phyloP scores from a whole-genome alignment of 306 rosid genomes.

The Sicyos edulis region DNA sequence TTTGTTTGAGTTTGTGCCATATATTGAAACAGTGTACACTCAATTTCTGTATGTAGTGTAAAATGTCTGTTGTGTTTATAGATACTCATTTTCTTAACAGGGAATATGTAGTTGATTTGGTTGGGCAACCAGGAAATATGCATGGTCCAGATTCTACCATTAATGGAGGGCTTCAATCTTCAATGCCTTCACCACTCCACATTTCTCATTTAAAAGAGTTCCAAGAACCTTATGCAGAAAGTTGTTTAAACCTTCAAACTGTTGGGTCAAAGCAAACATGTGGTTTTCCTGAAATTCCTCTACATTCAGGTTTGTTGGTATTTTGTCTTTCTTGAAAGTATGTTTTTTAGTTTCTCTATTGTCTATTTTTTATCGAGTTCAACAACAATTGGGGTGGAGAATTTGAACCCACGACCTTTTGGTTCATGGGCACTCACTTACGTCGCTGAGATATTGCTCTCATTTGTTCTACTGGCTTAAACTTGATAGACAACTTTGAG shows the following conservation, averaged over 20 bases:
- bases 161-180: constrained; percentile 75
- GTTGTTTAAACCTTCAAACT: constrained; percentile 35
- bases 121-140: constrained; percentile 92
- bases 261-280: constrained; percentile 29
- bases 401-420: too few relatives aligned
- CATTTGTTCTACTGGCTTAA: background rate
- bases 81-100: constrained; percentile 33
- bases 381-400: too few relatives aligned
- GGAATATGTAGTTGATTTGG: constrained; percentile 95
- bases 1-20: background rate
- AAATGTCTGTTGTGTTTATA: constrained; percentile 6
- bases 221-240: constrained; percentile 47
- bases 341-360: constrained; percentile 11
- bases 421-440: too few relatives aligned
- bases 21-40: background rate
- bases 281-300: constrained; percentile 41
- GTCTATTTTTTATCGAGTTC: too few relatives aligned
- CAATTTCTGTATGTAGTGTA: background rate
- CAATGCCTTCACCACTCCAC: constrained; percentile 75
- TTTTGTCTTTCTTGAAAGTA: constrained; percentile 25
- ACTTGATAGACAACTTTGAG: constrained; percentile 16
- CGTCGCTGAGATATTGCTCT: too few relatives aligned
- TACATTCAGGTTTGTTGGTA: constrained; percentile 40
- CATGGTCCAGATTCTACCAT: constrained; percentile 88
- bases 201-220: constrained; percentile 72